Evolutionary conservation across 2,329 filamentous ascomycete species (phyloP), one percentile per base, ranked within the genome.

Genomic region (Rachicladosporium sp.): DNA sequence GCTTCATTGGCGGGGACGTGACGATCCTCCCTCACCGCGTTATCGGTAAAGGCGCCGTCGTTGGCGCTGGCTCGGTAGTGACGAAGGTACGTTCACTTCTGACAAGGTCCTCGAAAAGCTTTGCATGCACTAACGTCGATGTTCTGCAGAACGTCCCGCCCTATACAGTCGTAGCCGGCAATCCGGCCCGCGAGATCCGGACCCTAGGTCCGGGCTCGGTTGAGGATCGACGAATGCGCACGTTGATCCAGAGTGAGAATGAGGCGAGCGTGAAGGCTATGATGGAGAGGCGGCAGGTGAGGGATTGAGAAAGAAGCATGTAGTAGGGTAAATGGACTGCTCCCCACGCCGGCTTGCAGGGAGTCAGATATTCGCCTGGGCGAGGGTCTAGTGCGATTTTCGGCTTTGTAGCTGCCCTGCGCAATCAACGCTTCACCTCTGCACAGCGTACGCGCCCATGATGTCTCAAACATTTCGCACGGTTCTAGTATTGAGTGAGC

Each of bases 1-100:
- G 76, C 50, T 76, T 71, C 58, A 75, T 83, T 51, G 78, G 77
- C 31, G 72, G 73, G 5, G 69, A 71, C 40, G 74, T 72, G 40
- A 74, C 70, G 2, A 79, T 83, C 45, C 64, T 72, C 50, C 66
- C 71, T 11, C 71, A 70, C 10, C 60, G 69, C 7, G 67, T 60
- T 13, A 71, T 76, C 38, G 69, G 70, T 7, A 68, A 66, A 38
- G 69, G 70, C 19, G 66, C 70, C 30, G 69, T 68, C 10, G 62
- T 76, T 32, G 66, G 66, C 31, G 68, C 71, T 19, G 71, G 72
- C 4, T 70, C 68, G 10, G 66, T 76, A 19, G 71, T 76, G 27
- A 71, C 67, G 31, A 64, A 61, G 44, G 71, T 74, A 60, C 58
- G 69, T 32, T 10, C 23, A 5, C 68, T 15, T 44, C 15, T 19